phyloP scores from a whole-genome alignment of 164 flowering plant genomes.

The Echeveria elegans region DNA sequence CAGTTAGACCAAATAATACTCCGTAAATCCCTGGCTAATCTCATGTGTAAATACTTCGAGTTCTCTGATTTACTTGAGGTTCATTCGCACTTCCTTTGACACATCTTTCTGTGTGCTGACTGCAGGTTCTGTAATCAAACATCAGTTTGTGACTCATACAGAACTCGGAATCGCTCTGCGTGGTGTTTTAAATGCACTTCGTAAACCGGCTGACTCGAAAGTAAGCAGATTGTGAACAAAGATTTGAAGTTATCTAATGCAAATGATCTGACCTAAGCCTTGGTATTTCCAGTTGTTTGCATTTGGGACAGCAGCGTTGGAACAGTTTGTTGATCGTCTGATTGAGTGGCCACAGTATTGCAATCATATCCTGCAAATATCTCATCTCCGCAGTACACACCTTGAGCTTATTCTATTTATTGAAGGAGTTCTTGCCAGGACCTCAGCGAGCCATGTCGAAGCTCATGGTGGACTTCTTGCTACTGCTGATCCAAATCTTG shows the following conservation, averaged over 20 bases:
- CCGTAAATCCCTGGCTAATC: too few species aligned
- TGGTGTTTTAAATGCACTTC: constrained; percentile 75
- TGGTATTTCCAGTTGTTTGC: constrained; percentile 59
- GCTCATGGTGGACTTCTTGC: constrained; percentile 34
- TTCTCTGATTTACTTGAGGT: too few species aligned
- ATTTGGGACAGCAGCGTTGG: constrained; percentile 88
- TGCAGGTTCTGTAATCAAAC: constrained; percentile 80
- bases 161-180: constrained; percentile 91
- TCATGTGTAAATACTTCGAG: too few species aligned
- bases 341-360: constrained; percentile 98
- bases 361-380: constrained; percentile 94
- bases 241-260: not conserved
- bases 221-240: constrained; percentile 25
- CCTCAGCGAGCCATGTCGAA: constrained; percentile 64
- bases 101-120: too few species aligned
- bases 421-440: constrained; percentile 72
- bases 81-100: too few species aligned
- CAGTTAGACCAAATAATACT: too few species aligned
- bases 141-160: constrained; percentile 87
- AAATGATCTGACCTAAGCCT: not conserved
- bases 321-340: constrained; percentile 88
- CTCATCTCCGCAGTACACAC: constrained; percentile 81
- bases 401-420: constrained; percentile 72
- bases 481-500: constrained; percentile 48
- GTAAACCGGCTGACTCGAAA: constrained; percentile 94